Base-by-base conservation (phyloP, 2,329 filamentous ascomycete genomes). In the Aspergillus novofumigatus region DNA sequence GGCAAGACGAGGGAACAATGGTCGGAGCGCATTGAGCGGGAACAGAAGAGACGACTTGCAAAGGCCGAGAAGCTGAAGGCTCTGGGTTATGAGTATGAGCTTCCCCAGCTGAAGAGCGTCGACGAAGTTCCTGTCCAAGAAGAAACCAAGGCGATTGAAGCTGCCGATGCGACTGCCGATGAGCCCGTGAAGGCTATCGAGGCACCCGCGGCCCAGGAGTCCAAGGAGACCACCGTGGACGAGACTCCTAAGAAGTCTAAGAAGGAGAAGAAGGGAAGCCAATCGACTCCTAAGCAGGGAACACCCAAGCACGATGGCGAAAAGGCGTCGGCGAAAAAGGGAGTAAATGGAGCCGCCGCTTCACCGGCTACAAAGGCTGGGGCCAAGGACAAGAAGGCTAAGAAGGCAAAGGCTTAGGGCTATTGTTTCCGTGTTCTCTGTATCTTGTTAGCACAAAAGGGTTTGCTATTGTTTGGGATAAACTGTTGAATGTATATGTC, bases 41-140 rank as follows among this genome's bases (percentile, higher is more conserved):
- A 96, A 79, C 83, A 88, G 73, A 80, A 83, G 72, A 87, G 84
- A 74, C 83, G 94, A 54, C 76, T 79, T 41, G 80, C 81, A 63
- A 89, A 91, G 75, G 86, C 84, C 1, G 84, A 88, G 70, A 89
- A 90, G 77, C 78, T 97, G 63, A 87, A 90, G 81, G 86, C 82
- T 45, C 75, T 95, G 58, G 93, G 89, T 9, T 97, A 99, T 74
- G 87, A 94, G 59, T 92, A 91, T 68, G 84, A 90, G 52, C 83
- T 85, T 23, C 91, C 91, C 0, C 77, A 81, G 63, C 76, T 96
- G 64, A 95, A 90, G 80, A 75, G 75, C 35, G 82, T 86, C 6
- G 80, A 83, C 25, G 77, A 78, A 49, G 78, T 86, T 51, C 75
- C 79, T 21, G 72, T 78, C 56, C 77, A 76, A 59, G 68, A 70